These are phyloP conservation scores for Stromatinia cepivora DNA, from an alignment of 2,329 filamentous ascomycete genomes.

Conservation along the genomic window DNA sequence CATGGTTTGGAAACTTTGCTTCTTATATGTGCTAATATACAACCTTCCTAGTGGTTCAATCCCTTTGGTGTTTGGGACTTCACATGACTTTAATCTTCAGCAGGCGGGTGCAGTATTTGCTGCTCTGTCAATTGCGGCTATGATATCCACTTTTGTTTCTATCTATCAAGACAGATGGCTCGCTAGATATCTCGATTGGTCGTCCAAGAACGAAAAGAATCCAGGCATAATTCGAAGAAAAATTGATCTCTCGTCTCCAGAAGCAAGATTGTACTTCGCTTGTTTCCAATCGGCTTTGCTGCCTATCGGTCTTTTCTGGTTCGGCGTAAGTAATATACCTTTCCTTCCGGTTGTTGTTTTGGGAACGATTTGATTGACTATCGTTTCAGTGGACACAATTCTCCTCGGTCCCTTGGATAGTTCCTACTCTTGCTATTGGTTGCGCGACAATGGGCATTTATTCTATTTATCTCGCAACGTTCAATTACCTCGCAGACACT, in stretches of 20 bases:
- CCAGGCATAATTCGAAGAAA: slow-evolving; percentile 27
- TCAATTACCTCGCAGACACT: slow-evolving; percentile 89
- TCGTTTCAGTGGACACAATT: slow-evolving; percentile 66
- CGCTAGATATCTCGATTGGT: slow-evolving; percentile 45
- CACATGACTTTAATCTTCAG: slow-evolving; percentile 66
- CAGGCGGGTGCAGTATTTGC: slow-evolving; percentile 72
- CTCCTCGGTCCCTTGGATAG: slow-evolving; percentile 66
- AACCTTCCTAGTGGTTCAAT: slow-evolving; percentile 55
- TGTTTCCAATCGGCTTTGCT: slow-evolving; percentile 75
- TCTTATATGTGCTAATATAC: slow-evolving; percentile 5
- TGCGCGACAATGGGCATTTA: slow-evolving; percentile 85
- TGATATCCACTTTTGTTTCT: slow-evolving; percentile 66
- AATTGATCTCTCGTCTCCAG: slow-evolving; percentile 54
- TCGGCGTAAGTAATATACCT: slow-evolving; percentile 11
- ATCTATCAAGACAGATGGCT: slow-evolving; percentile 72
- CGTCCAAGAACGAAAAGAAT: slow-evolving; percentile 26
- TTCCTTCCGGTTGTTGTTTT: background rate
- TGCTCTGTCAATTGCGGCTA: slow-evolving; percentile 66
- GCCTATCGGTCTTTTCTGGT: slow-evolving; percentile 74
- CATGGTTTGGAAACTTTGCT: background rate
- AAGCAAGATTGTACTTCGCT: slow-evolving; percentile 79
- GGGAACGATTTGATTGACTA: background rate
- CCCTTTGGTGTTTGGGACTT: slow-evolving; percentile 70
- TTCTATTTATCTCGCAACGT: slow-evolving; percentile 81
- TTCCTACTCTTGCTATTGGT: slow-evolving; percentile 66